Conservation (phyloP, 345 rosid genomes). For the Eucalyptus polybractea region DNA sequence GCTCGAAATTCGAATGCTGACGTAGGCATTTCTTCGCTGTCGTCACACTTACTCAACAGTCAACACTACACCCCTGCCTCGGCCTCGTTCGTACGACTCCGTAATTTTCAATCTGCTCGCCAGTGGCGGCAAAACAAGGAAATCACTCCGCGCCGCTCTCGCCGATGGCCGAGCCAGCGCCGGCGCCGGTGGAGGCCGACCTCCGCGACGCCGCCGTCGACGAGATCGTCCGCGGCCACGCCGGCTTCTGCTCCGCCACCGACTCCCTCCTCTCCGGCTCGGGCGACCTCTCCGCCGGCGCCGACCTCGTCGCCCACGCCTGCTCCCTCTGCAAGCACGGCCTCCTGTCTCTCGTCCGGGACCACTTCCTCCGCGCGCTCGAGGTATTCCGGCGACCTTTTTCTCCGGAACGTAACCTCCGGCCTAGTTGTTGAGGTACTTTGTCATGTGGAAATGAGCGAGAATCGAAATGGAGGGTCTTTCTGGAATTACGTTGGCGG, state of each 20-base stretch:
- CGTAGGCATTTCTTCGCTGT: not conserved
- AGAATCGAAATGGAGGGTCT: not conserved
- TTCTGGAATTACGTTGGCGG: not conserved
- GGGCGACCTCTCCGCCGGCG: slow-evolving; percentile 18
- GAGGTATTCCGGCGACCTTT: not conserved
- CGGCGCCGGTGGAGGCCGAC: slow-evolving; percentile 10
- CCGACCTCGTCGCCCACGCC: slow-evolving; percentile 38
- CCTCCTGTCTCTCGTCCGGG: slow-evolving; percentile 61
- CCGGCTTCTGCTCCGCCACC: slow-evolving; percentile 44
- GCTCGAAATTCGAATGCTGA: not conserved
- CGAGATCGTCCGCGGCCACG: slow-evolving; percentile 48
- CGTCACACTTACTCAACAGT: not conserved
- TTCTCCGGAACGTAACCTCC: not conserved
- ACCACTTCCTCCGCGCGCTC: slow-evolving; percentile 5
- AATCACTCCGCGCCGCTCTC: not conserved
- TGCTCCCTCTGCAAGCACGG: slow-evolving; percentile 55
- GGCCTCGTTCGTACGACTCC: not conserved
- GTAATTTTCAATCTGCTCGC: not conserved
- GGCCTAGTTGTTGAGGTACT: not conserved
- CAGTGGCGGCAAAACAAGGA: not conserved
- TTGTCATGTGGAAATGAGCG: not conserved
- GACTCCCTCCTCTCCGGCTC: slow-evolving; percentile 39
- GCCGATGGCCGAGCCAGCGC: not conserved
- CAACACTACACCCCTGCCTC: not conserved
- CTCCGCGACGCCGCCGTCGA: slow-evolving; percentile 34